phyloP scores from a whole-genome alignment of 208 protist species.

The Trichomonas gallinae region DNA sequence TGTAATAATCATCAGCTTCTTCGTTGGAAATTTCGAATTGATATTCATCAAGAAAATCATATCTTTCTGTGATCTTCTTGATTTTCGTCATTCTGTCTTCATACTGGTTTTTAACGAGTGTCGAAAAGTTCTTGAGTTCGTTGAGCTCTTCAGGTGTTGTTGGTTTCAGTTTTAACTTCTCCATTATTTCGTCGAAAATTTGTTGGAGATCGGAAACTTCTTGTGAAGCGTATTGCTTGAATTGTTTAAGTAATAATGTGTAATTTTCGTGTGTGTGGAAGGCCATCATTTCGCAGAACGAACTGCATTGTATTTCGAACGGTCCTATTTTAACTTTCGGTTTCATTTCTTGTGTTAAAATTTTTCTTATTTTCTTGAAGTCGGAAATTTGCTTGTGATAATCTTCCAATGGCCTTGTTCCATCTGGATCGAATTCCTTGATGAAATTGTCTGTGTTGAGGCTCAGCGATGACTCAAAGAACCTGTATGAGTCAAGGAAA shows the following conservation, averaged over 20 bases:
- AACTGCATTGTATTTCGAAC: background rate
- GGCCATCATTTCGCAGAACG: background rate
- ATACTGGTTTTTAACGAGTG: background rate
- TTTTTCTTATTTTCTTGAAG: background rate
- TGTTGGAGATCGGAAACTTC: background rate
- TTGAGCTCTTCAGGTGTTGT: background rate
- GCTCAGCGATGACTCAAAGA: background rate
- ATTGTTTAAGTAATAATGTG: background rate
- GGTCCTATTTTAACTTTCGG: background rate
- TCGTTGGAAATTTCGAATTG: constrained; percentile 7
- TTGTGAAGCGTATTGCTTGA: background rate
- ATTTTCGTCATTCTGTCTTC: background rate
- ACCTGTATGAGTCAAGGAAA: background rate
- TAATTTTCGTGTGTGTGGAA: background rate
- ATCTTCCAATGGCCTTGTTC: background rate
- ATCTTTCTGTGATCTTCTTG: background rate
- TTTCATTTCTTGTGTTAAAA: background rate
- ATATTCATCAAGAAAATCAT: background rate
- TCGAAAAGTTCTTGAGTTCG: background rate
- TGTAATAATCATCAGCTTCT: background rate
- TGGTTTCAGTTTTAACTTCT: background rate
- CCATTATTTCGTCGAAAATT: background rate
- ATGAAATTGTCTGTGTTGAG: background rate
- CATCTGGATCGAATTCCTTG: background rate
- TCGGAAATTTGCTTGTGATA: background rate